These are phyloP conservation scores for Dalbergia cochinchinensis DNA, from an alignment of 306 rosid species.

Conservation along the genomic window DNA sequence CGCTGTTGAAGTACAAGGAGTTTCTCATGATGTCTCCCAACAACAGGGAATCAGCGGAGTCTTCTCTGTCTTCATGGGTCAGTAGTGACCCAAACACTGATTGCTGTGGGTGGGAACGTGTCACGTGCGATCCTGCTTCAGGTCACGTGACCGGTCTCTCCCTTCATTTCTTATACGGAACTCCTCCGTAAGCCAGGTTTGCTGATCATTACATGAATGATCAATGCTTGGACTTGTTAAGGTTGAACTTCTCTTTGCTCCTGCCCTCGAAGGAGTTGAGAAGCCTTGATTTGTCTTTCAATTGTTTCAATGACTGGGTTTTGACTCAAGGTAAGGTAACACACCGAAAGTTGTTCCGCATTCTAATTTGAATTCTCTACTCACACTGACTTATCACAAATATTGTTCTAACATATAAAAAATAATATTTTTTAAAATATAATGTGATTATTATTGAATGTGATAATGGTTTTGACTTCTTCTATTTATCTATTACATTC, in stretches of 20 bases:
- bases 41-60: background rate
- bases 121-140: background rate
- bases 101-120: conserved; percentile 6
- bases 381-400: too few relatives aligned
- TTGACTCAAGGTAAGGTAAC: background rate
- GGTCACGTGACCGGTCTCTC: background rate
- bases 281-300: background rate
- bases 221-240: too few relatives aligned
- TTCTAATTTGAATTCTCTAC: too few relatives aligned
- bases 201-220: too few relatives aligned
- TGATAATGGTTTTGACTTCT: too few relatives aligned
- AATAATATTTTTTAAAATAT: too few relatives aligned
- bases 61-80: conserved; percentile 4
- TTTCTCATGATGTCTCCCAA: background rate
- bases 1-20: background rate
- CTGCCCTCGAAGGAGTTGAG: background rate
- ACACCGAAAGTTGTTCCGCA: too few relatives aligned
- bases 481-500: too few relatives aligned
- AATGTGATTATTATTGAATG: too few relatives aligned
- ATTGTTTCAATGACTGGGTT: background rate
- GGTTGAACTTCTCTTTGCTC: background rate
- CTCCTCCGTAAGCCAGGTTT: too few relatives aligned
- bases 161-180: background rate
- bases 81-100: background rate
- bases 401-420: too few relatives aligned